Base-by-base conservation (phyloP, 2,329 filamentous ascomycete species). In the Fusarium phyllophilum region DNA sequence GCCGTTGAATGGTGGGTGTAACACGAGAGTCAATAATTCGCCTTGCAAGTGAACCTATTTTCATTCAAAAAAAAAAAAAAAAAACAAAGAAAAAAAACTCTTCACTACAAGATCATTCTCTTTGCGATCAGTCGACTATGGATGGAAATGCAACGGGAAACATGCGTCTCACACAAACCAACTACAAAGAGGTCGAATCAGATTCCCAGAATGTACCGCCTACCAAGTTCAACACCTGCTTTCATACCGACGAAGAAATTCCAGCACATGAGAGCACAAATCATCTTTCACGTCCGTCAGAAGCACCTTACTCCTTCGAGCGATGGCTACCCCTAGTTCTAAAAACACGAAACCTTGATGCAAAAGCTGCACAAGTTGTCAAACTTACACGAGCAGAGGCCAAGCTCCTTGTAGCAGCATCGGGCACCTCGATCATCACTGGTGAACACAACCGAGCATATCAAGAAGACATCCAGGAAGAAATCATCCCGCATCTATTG, bases 271-370 rank as follows among this genome's bases (percentile, higher is more conserved):
- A 48, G 26, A 62, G 34, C 18, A 22, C n/a, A 22, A n/a, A 48
- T 20, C 34, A 41, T 42, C 33, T 68, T 34, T 46, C 29, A 8
- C 41, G 15, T 13, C 64, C 66, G 17, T 63, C 78, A 17, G 78
- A 83, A 41, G 62, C 56, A 6, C 81, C 85, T 1, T 84, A 82
- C 62, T 78, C 75, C n/a, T 86, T 84, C 72, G 72, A 77, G n/a
- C 78, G 82, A 66, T 86, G 84, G 85, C 79, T 84, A 4, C 77
- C 81, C 1, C 68, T 86, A 8, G 84, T 86, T 41, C 75, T 83
- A 1, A 61, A 68, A 29, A 82, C 79, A 11, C 83, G 84, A 36
- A 65, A 73, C 3, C 64, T 85, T 3, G 22, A 69, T 4, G 29
- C 58, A 13, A 46, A 61, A 2, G 75, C 61, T 22, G 65, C 78